Percentiles rank a stretch among this genome's conserved stretches.
Conservation (phyloP, 371 early-diverging fungal genomes). For the Actinomortierella ambigua region DNA sequence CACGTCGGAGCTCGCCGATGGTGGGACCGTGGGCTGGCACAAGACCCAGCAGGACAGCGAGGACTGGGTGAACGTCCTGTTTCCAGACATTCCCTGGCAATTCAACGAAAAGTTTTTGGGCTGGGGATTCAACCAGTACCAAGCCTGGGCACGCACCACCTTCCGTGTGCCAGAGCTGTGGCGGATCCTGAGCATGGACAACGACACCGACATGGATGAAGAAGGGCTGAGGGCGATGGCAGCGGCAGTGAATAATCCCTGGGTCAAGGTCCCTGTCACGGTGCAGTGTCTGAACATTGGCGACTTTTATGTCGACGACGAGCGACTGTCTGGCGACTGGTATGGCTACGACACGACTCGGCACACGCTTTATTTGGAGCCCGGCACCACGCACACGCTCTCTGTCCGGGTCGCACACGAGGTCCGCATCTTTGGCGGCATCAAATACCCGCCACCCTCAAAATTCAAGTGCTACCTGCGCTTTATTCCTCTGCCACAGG, state of each 20-base stretch:
- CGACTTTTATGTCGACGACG: constrained; percentile 52
- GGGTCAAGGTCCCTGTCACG: constrained; percentile 10
- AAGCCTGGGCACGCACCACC: constrained; percentile 54
- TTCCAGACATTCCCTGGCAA: constrained; percentile 55
- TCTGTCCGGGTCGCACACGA: constrained; percentile 66
- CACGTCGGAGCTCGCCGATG: constrained; percentile 68
- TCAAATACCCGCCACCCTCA: constrained; percentile 51
- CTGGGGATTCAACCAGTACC: constrained; percentile 60
- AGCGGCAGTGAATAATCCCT: too few species aligned
- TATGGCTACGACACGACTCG: constrained; percentile 50
- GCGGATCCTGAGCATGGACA: neutral
- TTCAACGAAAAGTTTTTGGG: constrained; percentile 62
- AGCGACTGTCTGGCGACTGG: constrained; percentile 51
- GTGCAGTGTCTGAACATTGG: constrained; percentile 52
- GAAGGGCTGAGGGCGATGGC: too few species aligned
- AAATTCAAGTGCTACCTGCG: constrained; percentile 22
- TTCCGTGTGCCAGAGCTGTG: constrained; percentile 24
- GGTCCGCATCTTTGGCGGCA: constrained; percentile 67
- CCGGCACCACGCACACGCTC: constrained; percentile 53
- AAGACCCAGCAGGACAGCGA: constrained; percentile 47
- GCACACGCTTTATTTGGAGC: constrained; percentile 44
- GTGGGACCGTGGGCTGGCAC: constrained; percentile 62
- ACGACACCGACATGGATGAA: neutral
- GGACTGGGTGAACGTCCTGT: constrained; percentile 44
- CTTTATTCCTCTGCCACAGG: too few species aligned